A percentile compares a stretch with the other conserved stretches of the same genome.
These are phyloP conservation scores for Thermomucor indicae-seudaticae DNA, from an alignment of 371 early-diverging fungal species.

Conservation along the genomic window DNA sequence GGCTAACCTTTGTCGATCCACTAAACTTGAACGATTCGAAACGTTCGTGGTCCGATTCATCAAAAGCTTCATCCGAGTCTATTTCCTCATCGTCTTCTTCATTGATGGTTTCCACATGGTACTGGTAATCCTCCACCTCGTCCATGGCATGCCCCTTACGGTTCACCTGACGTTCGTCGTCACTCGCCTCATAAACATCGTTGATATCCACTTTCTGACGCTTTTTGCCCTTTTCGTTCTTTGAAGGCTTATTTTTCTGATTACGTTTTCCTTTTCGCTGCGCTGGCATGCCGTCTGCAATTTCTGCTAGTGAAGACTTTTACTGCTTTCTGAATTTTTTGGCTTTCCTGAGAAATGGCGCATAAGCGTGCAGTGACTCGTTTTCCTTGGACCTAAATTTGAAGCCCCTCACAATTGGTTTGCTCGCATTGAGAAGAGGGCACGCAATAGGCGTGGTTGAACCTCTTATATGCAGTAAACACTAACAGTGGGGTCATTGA, in stretches of 20 bases:
- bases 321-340: too few relatives aligned
- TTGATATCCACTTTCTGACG: slow-evolving; percentile 5
- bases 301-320: too few relatives aligned
- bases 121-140: slow-evolving; percentile 74
- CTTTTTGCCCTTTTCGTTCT: slow-evolving; percentile 7
- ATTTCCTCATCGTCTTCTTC: slow-evolving; percentile 93
- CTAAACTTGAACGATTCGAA: slow-evolving; percentile 69
- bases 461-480: too few relatives aligned
- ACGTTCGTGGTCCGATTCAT: slow-evolving; percentile 78
- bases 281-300: too few relatives aligned
- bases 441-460: too few relatives aligned
- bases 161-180: slow-evolving; percentile 43
- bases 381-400: too few relatives aligned
- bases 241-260: background rate
- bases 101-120: slow-evolving; percentile 65
- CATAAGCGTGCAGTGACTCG: too few relatives aligned
- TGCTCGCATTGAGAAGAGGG: too few relatives aligned
- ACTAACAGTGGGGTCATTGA: too few relatives aligned
- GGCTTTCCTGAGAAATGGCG: too few relatives aligned
- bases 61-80: slow-evolving; percentile 88
- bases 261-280: slow-evolving; percentile 7
- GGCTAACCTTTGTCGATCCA: slow-evolving; percentile 34
- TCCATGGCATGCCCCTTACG: slow-evolving; percentile 63
- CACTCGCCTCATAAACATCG: slow-evolving; percentile 56
- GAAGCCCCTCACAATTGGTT: too few relatives aligned